Conservation (phyloP, 345 rosid species). For the Brassica rapa region DNA sequence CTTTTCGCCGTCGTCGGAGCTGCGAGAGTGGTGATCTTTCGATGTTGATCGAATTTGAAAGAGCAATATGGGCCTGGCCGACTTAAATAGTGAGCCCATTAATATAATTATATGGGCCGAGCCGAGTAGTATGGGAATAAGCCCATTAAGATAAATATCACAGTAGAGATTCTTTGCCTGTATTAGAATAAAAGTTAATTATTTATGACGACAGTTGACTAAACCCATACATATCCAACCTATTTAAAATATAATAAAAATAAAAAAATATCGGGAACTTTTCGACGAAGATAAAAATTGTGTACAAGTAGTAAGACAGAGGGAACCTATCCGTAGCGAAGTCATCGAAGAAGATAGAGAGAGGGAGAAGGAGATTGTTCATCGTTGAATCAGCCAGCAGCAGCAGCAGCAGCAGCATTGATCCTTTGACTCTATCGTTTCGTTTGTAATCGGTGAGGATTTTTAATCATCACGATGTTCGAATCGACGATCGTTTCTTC, state of each 20-base stretch:
- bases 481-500: constrained; percentile 8
- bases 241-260: background rate
- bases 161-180: constrained; percentile 14
- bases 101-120: constrained; percentile 5
- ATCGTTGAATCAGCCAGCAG: constrained; percentile 5
- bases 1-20: constrained; percentile 26
- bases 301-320: background rate
- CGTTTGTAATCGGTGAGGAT: constrained; percentile 30
- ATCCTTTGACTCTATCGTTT: background rate
- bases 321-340: constrained; percentile 25
- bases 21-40: background rate
- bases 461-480: background rate
- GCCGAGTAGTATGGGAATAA: background rate
- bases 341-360: constrained; percentile 23
- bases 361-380: constrained; percentile 16
- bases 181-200: constrained; percentile 1
- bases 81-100: background rate
- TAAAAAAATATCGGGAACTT: background rate
- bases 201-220: constrained; percentile 34
- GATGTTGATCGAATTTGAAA: background rate
- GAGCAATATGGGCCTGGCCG: background rate
- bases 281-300: background rate
- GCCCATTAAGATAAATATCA: constrained; percentile 11
- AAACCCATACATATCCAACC: background rate
- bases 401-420: constrained; percentile 15